A percentile compares a stretch with the other conserved stretches of the same genome.
phyloP scores from a whole-genome alignment of 2,329 filamentous ascomycete genomes.

The Fusarium sp. region DNA sequence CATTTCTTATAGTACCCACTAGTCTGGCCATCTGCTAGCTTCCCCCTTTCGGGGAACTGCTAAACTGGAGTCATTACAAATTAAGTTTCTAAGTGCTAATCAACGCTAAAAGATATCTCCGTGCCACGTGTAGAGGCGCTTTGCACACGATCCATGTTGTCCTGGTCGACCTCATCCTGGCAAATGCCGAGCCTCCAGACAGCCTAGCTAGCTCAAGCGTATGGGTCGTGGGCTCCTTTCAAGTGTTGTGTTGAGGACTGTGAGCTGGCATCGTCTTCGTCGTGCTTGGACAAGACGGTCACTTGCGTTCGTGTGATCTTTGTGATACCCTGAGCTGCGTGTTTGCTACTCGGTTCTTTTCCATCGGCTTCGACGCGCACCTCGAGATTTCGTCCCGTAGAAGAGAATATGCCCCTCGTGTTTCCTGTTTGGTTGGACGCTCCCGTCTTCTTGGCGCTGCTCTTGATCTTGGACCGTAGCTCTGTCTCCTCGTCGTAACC shows the following conservation, averaged over 20 bases:
- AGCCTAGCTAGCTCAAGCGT: slow-evolving; percentile 3
- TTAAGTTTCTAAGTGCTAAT: neutral
- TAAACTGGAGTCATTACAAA: neutral
- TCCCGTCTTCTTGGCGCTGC: neutral
- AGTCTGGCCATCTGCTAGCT: neutral
- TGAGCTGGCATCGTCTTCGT: slow-evolving; percentile 38
- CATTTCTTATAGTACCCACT: too few species aligned
- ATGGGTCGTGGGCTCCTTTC: slow-evolving; percentile 19
- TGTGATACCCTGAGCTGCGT: slow-evolving; percentile 34
- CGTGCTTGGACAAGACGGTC: slow-evolving; percentile 27
- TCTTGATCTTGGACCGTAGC: slow-evolving; percentile 26
- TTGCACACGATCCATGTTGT: neutral
- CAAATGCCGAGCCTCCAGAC: neutral
- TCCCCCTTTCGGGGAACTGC: too few species aligned
- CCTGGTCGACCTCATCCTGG: neutral
- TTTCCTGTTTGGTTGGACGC: slow-evolving; percentile 8
- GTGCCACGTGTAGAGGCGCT: neutral
- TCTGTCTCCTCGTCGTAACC: slow-evolving; percentile 29
- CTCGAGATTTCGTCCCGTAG: slow-evolving; percentile 23
- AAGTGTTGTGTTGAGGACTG: slow-evolving; percentile 39
- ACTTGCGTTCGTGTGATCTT: slow-evolving; percentile 41
- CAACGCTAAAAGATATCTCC: neutral
- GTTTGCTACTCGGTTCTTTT: neutral
- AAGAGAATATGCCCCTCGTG: slow-evolving; percentile 13
- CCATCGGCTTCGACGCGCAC: slow-evolving; percentile 23